Evolutionary conservation across 2,329 filamentous ascomycete genomes (phyloP), one percentile per base, ranked within the genome.

Genomic region (Cordyceps cicadae): DNA sequence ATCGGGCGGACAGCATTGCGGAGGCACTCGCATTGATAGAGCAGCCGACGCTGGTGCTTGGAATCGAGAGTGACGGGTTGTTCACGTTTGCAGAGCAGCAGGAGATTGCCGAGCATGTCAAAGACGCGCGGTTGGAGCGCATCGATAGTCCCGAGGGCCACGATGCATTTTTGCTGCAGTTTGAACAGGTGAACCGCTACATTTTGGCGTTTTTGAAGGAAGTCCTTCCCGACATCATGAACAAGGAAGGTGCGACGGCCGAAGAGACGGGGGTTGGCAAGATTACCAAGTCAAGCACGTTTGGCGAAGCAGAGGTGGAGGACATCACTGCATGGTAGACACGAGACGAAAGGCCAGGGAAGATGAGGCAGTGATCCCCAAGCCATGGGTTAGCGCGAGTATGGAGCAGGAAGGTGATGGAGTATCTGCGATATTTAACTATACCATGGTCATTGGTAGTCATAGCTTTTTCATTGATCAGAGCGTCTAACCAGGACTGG

Each of bases 51-150:
- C 79, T 99, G 8, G 90, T 99, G 1, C 81, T 99, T 1, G 94
- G 94, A 3, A 99, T 99, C 62, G 90, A 97, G 74, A 93, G 88
- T 58, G 94, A 99, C 68, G 94, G 94, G 0, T 83, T 99, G 1
- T 99, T 99, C 73, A 97, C 93, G 0, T 97, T 96, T 73, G 92
- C 92, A 6, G 94, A 99, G 76, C 94, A 99, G 76, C 81, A 97
- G 72, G 92, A 97, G 75, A 78, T 99, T 58, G 94, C 93, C 0
- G 83, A 86, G 41, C 85, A 88, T 62, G 91, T 97, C 64, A 87
- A 87, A 3, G 79, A 93, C 67, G 87, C 90, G 0, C 83, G 84
- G 12, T 77, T 99, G 29, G 87, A 91, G 73, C 90, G 87, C 52
- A 99, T 99, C 62, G 91, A 97, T 69, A 95, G 89, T 63, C 89